phyloP scores from a whole-genome alignment of 148 eudicot species.

The Silene conica region DNA sequence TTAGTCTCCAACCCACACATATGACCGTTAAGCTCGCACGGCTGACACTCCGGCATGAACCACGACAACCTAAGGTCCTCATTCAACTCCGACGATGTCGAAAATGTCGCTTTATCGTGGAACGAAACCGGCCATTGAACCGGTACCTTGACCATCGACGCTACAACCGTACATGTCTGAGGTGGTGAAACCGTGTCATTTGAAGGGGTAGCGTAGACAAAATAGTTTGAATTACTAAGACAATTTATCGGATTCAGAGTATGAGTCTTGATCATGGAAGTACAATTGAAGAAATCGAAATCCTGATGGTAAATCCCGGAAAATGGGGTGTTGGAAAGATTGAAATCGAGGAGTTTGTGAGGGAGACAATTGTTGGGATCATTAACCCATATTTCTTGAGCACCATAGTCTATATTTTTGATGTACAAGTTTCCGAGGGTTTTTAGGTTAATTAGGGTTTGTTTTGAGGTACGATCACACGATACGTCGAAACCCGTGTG shows the following conservation, averaged over 20 bases:
- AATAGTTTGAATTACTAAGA: constrained; percentile 31
- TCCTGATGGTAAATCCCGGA: background rate
- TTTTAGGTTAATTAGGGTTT: constrained; percentile 14
- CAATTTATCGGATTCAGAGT: constrained; percentile 31
- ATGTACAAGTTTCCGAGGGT: constrained; percentile 19
- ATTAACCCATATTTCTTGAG: constrained; percentile 28
- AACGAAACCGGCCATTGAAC: constrained; percentile 30
- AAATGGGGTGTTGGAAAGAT: constrained; percentile 19
- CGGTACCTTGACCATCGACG: constrained; percentile 31
- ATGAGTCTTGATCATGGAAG: constrained; percentile 3
- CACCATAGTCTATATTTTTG: constrained; percentile 23
- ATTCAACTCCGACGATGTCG: constrained; percentile 27
- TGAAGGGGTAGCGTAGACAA: constrained; percentile 32
- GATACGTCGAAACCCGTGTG: constrained; percentile 28
- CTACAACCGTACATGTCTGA: background rate
- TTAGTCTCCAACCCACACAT: constrained; percentile 23
- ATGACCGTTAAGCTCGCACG: constrained; percentile 41
- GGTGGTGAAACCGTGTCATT: background rate
- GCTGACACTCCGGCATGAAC: constrained; percentile 39
- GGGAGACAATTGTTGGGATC: constrained; percentile 31
- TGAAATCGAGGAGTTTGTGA: constrained; percentile 19
- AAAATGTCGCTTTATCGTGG: constrained; percentile 10
- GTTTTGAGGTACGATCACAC: constrained; percentile 13
- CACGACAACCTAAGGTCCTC: constrained; percentile 44
- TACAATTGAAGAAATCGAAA: constrained; percentile 27